Percentiles rank a stretch among this genome's conserved stretches.
Evolutionary conservation across 176 grass and related monocot species (phyloP).

Genomic region (Calamus simplicifolius): DNA sequence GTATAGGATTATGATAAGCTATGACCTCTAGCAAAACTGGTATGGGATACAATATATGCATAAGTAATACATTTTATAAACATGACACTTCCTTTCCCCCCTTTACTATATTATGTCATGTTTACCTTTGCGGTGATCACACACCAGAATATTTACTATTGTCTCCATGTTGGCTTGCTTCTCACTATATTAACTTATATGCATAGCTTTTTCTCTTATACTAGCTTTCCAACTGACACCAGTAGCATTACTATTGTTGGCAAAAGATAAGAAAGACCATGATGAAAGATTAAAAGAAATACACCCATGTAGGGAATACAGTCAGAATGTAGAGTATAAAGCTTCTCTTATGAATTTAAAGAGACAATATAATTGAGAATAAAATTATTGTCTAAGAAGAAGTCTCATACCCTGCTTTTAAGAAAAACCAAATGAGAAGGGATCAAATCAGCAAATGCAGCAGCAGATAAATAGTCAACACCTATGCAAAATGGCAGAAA

Average conservation of each 20-base stretch:
- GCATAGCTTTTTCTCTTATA: background rate
- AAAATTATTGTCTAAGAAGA: background rate
- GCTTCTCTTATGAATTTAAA: no score
- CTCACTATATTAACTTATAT: background rate
- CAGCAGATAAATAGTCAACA: constrained; percentile 66
- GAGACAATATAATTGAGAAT: no score
- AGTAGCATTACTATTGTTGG: background rate
- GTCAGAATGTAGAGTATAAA: background rate
- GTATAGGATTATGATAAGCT: no score
- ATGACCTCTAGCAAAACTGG: no score
- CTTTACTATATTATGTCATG: no score
- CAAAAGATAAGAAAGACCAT: no score
- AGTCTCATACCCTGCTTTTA: constrained; percentile 51
- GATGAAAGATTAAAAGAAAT: no score
- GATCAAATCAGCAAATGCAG: constrained; percentile 58
- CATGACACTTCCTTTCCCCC: no score
- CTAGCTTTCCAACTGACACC: background rate
- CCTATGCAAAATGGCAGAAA: constrained; percentile 35
- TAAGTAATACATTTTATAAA: no score
- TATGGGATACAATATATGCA: no score
- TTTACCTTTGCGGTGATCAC: no score
- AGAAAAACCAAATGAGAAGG: constrained; percentile 79
- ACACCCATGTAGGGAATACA: background rate
- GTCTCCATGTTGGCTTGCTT: background rate
- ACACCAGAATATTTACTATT: background rate